Base-by-base conservation (phyloP, 306 rosid species). In the Elaeagnus macrophylla region DNA sequence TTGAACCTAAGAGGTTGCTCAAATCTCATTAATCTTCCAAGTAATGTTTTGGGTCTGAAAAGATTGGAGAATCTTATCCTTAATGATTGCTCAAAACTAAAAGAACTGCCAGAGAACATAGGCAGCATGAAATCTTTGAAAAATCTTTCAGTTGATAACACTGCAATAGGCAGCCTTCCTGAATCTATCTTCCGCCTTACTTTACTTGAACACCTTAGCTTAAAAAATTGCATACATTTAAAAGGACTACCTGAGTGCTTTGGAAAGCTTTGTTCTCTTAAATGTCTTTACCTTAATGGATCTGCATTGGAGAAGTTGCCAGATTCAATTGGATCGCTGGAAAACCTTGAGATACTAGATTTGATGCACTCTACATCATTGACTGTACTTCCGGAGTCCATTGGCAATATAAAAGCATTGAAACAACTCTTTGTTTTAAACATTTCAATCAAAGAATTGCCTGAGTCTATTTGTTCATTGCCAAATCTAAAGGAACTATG, bases 31-130 rank as follows among this genome's bases (percentile, higher is more conserved):
- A 59, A 67, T 35, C 48, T 81, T 54, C 89, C 94, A 37, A 39
- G 48, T n/a, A 71, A 79, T 53, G 60, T 81, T n/a, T 76, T 77
- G n/a, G 84, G 84, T 53, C 67, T 85, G 50, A 77, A 48, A 65
- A n/a, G 41, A 39, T 75, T 79, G 5, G 86, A 85, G 65, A 65
- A 15, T 65, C 79, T 81, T 6, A 13, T 53, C 32, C 79, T 81
- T 16, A 65, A 81, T n/a, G 39, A 49, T 7, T 79, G 86, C 73
- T n/a, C 7, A 1, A 64, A 67, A 62, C 35, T 81, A 19, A 70
- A 67, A 75, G 43, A 65, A 10, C 64, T 85, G 17, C 94, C 94
- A 15, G 52, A 35, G 7, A 66, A 66, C 69, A 67, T 81, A 40
- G 77, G 67, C 60, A 54, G 59, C 61, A 47, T 77, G 76, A 57